Evolutionary conservation across 2,329 filamentous ascomycete genomes (phyloP).

Genomic region (Sporothrix pseudoabietina): DNA sequence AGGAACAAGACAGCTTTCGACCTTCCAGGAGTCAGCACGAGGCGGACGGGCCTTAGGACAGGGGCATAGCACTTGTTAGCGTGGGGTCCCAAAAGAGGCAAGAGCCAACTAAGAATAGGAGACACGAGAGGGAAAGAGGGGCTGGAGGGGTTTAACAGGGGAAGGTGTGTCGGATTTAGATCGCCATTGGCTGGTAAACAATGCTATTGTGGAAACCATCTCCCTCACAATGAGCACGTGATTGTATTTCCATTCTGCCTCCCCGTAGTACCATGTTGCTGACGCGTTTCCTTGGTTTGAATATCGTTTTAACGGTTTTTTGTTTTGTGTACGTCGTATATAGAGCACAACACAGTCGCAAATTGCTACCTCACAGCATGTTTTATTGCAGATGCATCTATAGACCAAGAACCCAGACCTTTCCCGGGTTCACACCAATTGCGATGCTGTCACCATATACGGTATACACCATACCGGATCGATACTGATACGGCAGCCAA

Average conservation of each 20-base stretch:
- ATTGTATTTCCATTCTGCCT: neutral
- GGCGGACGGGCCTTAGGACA: neutral
- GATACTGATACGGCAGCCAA: neutral
- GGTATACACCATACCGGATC: neutral
- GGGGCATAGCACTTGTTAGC: neutral
- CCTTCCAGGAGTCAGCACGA: neutral
- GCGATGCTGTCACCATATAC: neutral
- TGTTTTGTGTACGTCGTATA: no score
- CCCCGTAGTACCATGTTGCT: neutral
- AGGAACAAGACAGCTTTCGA: slow-evolving; percentile 7
- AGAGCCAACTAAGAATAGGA: neutral
- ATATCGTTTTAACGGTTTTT: no score
- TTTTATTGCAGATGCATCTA: no score
- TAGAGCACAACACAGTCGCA: no score
- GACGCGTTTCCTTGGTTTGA: no score
- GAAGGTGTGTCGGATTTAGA: no score
- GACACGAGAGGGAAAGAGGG: neutral
- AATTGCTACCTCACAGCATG: no score
- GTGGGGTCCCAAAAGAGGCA: neutral
- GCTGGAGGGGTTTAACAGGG: neutral
- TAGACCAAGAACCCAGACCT: neutral
- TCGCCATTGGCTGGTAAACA: neutral
- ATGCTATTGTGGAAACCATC: neutral
- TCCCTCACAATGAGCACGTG: neutral
- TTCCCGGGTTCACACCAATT: neutral